A percentile compares a stretch with the other conserved stretches of the same genome.
Conservation (phyloP, 768 basidiomycete genomes). For the Mycena galopus region DNA sequence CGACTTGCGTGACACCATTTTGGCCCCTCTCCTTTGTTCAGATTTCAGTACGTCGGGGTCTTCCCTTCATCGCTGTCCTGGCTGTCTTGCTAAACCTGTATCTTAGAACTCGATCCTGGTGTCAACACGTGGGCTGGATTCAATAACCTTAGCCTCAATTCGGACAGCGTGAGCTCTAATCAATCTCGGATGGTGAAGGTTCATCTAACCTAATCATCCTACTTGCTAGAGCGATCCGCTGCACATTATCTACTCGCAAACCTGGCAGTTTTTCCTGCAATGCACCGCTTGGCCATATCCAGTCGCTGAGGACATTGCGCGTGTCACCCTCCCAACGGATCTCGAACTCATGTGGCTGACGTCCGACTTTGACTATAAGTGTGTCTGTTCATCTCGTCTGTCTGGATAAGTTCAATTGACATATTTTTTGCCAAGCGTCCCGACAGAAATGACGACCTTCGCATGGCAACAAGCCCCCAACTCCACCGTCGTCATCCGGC, state of each 20-base stretch:
- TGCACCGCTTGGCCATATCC: slow-evolving; percentile 19
- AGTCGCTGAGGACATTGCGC: background rate
- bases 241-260: slow-evolving; percentile 25
- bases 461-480: slow-evolving; percentile 27
- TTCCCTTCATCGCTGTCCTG: too few species aligned
- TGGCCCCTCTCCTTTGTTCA: slow-evolving; percentile 21
- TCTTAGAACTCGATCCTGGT: background rate
- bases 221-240: slow-evolving; percentile 13
- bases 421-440: background rate
- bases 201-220: background rate
- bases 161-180: background rate
- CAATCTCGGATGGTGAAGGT: background rate
- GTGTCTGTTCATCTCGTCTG: too few species aligned
- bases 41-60: slow-evolving; percentile 28
- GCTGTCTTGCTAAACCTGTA: background rate
- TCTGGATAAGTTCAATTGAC: background rate
- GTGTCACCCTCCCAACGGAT: slow-evolving; percentile 2
- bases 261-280: slow-evolving; percentile 15
- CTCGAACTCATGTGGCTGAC: slow-evolving; percentile 23
- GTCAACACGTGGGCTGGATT: slow-evolving; percentile 20
- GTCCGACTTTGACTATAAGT: slow-evolving; percentile 31
- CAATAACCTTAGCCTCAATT: slow-evolving; percentile 13
- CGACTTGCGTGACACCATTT: slow-evolving; percentile 23
- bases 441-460: slow-evolving; percentile 33
- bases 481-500: slow-evolving; percentile 26